A percentile compares a stretch with the other conserved stretches of the same genome.
Evolutionary conservation across 1,139 yeast species (phyloP).

Genomic region (Tardiomyces depauwii): DNA sequence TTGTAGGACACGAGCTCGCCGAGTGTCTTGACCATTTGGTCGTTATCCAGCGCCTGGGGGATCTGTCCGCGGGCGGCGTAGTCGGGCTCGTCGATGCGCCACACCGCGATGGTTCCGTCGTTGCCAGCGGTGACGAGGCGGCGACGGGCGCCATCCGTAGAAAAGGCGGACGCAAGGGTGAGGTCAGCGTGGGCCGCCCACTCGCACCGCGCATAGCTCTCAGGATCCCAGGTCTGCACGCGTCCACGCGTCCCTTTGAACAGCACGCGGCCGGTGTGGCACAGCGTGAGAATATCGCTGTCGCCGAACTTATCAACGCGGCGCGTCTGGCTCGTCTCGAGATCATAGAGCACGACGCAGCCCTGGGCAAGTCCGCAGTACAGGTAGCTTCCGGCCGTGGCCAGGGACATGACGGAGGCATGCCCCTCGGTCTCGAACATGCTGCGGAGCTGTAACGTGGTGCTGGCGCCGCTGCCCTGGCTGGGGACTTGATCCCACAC

Average conservation of each 20-base stretch:
- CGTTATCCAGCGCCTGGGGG: conserved; percentile 32
- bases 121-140: conserved; percentile 46
- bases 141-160: conserved; percentile 9
- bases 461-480: neutral
- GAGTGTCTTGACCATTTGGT: conserved; percentile 52
- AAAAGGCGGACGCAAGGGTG: conserved; percentile 18
- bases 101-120: conserved; percentile 46
- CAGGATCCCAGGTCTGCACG: conserved; percentile 22
- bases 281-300: neutral
- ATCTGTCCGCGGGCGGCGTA: neutral
- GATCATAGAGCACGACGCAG: conserved; percentile 9
- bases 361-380: conserved; percentile 14
- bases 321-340: conserved; percentile 13
- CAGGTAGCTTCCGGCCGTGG: conserved; percentile 12
- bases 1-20: conserved; percentile 52
- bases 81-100: conserved; percentile 33
- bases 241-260: conserved; percentile 9
- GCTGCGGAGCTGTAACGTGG: neutral
- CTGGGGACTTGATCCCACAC: conserved; percentile 42
- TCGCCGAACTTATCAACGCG: neutral
- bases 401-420: conserved; percentile 16
- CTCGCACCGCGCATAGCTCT: conserved; percentile 15
- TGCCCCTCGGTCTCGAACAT: neutral
- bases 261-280: neutral
- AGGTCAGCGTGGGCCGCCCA: conserved; percentile 28